Percentiles rank a stretch among this genome's conserved stretches.
phyloP scores from a whole-genome alignment of 2,329 filamentous ascomycete genomes.

The Apiospora saccharicola region DNA sequence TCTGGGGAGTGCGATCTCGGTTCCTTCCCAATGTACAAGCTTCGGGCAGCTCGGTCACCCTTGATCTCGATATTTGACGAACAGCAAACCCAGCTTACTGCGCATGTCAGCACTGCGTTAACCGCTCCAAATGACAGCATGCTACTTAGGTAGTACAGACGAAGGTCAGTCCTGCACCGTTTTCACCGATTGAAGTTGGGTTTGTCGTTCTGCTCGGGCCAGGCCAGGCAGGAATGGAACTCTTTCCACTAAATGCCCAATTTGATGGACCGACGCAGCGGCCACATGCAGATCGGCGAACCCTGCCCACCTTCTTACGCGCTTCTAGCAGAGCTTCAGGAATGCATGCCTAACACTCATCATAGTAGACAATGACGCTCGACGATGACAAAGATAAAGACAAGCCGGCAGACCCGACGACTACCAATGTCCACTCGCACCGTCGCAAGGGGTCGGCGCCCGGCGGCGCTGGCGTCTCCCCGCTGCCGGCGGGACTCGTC shows the following conservation, averaged over 20 bases:
- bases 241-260: conserved; percentile 18
- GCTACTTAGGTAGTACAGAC: conserved; percentile 22
- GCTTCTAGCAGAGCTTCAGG: background rate
- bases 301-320: background rate
- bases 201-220: background rate
- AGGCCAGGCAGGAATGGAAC: conserved; percentile 8
- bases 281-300: conserved; percentile 18
- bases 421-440: background rate
- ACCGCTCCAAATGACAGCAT: conserved; percentile 15
- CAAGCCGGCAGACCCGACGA: conserved; percentile 10
- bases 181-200: background rate
- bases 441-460: conserved; percentile 19
- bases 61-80: conserved; percentile 5
- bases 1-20: conserved; percentile 14
- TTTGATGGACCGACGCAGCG: conserved; percentile 17
- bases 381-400: conserved; percentile 23
- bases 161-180: conserved; percentile 5
- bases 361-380: conserved; percentile 22
- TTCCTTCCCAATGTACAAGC: conserved; percentile 18
- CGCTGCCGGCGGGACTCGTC: conserved; percentile 33
- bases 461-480: conserved; percentile 32
- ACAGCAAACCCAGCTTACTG: conserved; percentile 2
- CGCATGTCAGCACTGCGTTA: conserved; percentile 11
- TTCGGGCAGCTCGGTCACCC: conserved; percentile 12
- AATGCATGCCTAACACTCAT: background rate